phyloP scores from a whole-genome alignment of 768 basidiomycete species.

The Boletus sp. region DNA sequence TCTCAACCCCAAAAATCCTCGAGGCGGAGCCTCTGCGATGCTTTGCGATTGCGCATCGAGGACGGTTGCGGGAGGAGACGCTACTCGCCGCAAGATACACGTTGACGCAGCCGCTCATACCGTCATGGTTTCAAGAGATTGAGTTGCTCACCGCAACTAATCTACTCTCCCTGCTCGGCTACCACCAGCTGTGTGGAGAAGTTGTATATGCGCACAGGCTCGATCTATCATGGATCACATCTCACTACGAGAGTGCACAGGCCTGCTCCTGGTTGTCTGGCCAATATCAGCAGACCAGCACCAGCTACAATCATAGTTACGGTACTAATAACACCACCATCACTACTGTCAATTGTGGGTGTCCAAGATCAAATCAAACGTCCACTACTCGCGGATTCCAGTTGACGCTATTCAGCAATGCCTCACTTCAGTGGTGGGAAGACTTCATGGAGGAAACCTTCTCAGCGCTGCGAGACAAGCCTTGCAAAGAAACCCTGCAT shows the following conservation, averaged over 20 bases:
- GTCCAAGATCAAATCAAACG: too few relatives aligned
- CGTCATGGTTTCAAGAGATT: too few relatives aligned
- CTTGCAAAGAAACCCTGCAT: background rate
- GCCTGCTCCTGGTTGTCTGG: too few relatives aligned
- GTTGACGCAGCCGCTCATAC: too few relatives aligned
- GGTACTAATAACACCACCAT: too few relatives aligned
- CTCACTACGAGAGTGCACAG: background rate
- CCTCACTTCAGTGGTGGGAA: background rate
- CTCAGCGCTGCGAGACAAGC: background rate
- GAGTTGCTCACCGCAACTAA: background rate
- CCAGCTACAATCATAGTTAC: too few relatives aligned
- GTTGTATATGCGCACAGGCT: background rate
- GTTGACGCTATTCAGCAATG: too few relatives aligned
- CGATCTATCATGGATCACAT: background rate
- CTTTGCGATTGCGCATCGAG: background rate
- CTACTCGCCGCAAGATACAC: background rate
- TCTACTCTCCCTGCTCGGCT: background rate
- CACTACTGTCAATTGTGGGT: too few relatives aligned
- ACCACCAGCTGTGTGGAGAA: background rate
- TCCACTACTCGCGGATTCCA: too few relatives aligned
- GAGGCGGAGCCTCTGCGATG: background rate
- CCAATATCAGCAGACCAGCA: too few relatives aligned
- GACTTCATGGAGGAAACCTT: background rate
- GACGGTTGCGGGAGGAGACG: background rate
- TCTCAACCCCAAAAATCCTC: background rate